Conservation (phyloP, 441 rosid species). For the Pelargonium fulgidum region DNA sequence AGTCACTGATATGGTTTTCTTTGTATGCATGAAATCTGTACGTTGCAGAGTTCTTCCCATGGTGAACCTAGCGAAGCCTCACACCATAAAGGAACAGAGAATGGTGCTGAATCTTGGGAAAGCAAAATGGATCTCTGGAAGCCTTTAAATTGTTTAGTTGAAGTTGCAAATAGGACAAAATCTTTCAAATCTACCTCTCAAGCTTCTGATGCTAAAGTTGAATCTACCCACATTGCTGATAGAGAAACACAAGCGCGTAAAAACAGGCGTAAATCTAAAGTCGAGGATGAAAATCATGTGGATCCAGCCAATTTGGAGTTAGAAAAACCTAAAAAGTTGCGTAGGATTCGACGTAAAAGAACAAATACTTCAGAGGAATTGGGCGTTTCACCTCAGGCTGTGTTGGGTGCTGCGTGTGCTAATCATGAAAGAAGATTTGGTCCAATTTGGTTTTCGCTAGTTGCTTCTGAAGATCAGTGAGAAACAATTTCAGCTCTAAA, state of each 20-base stretch:
- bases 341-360: slow-evolving; percentile 44
- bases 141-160: slow-evolving; percentile 61
- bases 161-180: slow-evolving; percentile 60
- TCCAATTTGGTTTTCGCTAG: slow-evolving; percentile 64
- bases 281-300: slow-evolving; percentile 34
- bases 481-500: slow-evolving; percentile 27
- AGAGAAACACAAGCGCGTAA: slow-evolving; percentile 30
- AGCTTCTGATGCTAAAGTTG: slow-evolving; percentile 45
- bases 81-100: slow-evolving; percentile 28
- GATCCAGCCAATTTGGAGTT: slow-evolving; percentile 44
- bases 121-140: slow-evolving; percentile 53
- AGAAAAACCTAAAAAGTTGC: slow-evolving; percentile 40
- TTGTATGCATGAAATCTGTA: neutral
- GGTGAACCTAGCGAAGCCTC: slow-evolving; percentile 45
- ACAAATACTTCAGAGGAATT: slow-evolving; percentile 36
- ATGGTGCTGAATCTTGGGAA: slow-evolving; percentile 38
- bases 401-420: slow-evolving; percentile 21
- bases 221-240: slow-evolving; percentile 28
- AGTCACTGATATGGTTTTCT: no score
- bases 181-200: slow-evolving; percentile 39
- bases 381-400: slow-evolving; percentile 35
- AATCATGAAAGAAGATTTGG: slow-evolving; percentile 40
- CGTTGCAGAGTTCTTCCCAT: slow-evolving; percentile 44
- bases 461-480: slow-evolving; percentile 64
- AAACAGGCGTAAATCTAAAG: slow-evolving; percentile 28